Conservation (phyloP, 495 filamentous ascomycete species). For the Podospora appendiculata region DNA sequence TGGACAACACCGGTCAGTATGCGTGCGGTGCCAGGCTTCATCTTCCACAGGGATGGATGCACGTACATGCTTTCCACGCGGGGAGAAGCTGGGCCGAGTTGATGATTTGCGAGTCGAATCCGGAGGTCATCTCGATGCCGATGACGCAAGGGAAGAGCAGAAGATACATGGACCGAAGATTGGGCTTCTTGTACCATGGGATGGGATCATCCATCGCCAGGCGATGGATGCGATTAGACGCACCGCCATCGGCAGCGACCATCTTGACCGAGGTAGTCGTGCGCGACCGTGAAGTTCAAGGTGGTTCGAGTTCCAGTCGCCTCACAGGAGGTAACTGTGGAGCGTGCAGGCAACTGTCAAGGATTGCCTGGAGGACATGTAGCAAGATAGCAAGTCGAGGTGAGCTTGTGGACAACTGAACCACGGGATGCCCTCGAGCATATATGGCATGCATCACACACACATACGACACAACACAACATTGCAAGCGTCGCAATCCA, state of each 20-base stretch:
- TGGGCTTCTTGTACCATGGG: constrained; percentile 56
- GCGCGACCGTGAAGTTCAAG: neutral
- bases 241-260: constrained; percentile 20
- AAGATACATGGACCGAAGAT: constrained; percentile 53
- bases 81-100: constrained; percentile 56
- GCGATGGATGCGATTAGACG: constrained; percentile 44
- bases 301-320: neutral
- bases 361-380: neutral
- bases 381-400: neutral
- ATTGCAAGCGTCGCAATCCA: too few species aligned
- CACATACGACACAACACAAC: neutral
- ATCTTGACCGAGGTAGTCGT: constrained; percentile 20
- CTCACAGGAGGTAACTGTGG: neutral
- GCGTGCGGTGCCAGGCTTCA: too few species aligned
- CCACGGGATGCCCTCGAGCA: neutral
- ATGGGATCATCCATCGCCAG: constrained; percentile 47
- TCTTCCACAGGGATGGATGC: constrained; percentile 9
- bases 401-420: neutral
- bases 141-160: constrained; percentile 59
- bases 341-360: neutral
- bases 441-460: neutral
- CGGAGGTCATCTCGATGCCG: constrained; percentile 65
- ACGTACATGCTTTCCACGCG: constrained; percentile 50
- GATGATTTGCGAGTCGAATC: constrained; percentile 66
- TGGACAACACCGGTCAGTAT: neutral